Base-by-base conservation (phyloP, 441 rosid genomes). In the Gossypium schwendimanii region DNA sequence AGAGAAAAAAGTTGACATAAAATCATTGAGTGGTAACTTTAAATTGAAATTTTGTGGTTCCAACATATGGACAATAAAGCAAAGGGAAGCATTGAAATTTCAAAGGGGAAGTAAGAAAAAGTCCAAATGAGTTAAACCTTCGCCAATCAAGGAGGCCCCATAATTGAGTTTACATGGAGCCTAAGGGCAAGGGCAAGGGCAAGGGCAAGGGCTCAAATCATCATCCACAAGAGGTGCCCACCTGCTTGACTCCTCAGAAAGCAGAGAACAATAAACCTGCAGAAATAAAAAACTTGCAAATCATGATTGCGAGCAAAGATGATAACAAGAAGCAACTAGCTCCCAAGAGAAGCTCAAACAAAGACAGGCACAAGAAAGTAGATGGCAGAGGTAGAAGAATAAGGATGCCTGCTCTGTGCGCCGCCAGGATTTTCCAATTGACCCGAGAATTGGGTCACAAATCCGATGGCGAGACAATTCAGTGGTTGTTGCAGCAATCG, bases 321-420 rank as follows among this genome's bases (percentile, higher is more conserved):
- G 73, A 64, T 20, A 54, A 44, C 64, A 69, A 81, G 67, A 78
- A 79, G 76, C 76, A 62, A 50, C 55, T 80, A n/a, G 84, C 78
- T 7, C 81, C 82, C 45, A 81, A 77, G 71, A 53, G 86, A 70
- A 81, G 76, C 77, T 77, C 84, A 15, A 83, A 75, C 76, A 83
- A 81, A 57, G 86, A 83, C 71, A 70, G 82, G 72, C 86, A 83
- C 86, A 83, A 79, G 65, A 83, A 83, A 57, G 86, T 83, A 28
- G 86, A 83, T 63, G 86, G 86, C 23, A 61, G 86, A 71, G 86
- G 86, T 53, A 76, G 83, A 26, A 80, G 86, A 69, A 78, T 83
- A 70, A 63, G 86, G 83, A 80, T 83, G 82, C 86, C 86, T 7
- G 86, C 86, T 57, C 73, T 81, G n/a, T 83, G 84, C 62, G 86